Percentiles rank a stretch among this genome's conserved stretches.
Evolutionary conservation across 805 yeast species (phyloP).

Genomic region (Candida anglica): DNA sequence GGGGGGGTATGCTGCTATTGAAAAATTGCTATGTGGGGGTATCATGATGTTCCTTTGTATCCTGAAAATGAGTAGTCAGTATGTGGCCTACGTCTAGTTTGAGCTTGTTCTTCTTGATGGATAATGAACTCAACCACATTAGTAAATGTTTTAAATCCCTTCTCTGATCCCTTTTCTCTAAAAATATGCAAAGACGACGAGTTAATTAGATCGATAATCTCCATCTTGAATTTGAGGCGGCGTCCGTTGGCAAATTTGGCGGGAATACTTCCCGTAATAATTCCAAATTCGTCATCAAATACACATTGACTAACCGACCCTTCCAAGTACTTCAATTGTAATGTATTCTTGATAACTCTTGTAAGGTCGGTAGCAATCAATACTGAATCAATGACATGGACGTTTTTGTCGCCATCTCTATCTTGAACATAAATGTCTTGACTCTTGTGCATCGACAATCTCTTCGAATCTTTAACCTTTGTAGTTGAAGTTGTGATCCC

Average conservation of each 20-base stretch:
- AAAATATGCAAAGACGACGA: slow-evolving; percentile 38
- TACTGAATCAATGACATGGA: slow-evolving; percentile 29
- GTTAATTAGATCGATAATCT: slow-evolving; percentile 33
- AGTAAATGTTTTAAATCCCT: slow-evolving; percentile 40
- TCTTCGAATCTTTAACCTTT: slow-evolving; percentile 1
- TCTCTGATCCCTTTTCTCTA: slow-evolving; percentile 43
- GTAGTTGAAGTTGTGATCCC: slow-evolving; percentile 1
- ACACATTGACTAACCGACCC: slow-evolving; percentile 43
- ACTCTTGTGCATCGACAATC: slow-evolving; percentile 1
- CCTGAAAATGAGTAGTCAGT: slow-evolving; percentile 1
- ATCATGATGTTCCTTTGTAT: neutral
- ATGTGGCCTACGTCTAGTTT: neutral
- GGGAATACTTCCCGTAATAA: slow-evolving; percentile 46
- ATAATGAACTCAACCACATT: slow-evolving; percentile 43
- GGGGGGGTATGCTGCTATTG: too few species aligned
- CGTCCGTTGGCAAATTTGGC: slow-evolving; percentile 44
- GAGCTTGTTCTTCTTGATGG: slow-evolving; percentile 33
- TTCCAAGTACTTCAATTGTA: slow-evolving; percentile 45
- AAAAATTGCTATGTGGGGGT: too few species aligned
- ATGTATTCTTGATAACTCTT: slow-evolving; percentile 33
- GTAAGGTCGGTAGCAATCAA: slow-evolving; percentile 27
- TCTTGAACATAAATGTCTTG: slow-evolving; percentile 5
- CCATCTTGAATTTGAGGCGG: slow-evolving; percentile 44
- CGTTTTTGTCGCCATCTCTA: slow-evolving; percentile 14
- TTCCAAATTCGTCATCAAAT: slow-evolving; percentile 40